A percentile compares a stretch with the other conserved stretches of the same genome.
phyloP scores from a whole-genome alignment of 805 yeast species.

The Kodamaea sagamina region DNA sequence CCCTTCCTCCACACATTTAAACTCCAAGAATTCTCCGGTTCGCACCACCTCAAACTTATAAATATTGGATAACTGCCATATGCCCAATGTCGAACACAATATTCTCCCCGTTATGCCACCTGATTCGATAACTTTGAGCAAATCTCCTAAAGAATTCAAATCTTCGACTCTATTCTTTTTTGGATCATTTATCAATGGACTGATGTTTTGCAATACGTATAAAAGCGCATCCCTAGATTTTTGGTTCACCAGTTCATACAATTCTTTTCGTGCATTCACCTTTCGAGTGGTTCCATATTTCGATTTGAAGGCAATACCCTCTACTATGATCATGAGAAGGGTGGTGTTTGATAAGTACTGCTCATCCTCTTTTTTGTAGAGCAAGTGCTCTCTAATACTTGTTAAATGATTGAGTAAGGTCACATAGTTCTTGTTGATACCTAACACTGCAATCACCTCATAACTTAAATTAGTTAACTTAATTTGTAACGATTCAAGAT shows the following conservation, averaged over 20 bases:
- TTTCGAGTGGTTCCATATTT: neutral
- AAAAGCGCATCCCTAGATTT: constrained; percentile 15
- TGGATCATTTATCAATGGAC: constrained; percentile 16
- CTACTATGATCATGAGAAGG: constrained; percentile 22
- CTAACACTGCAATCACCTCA: constrained; percentile 32
- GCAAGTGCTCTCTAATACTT: constrained; percentile 24
- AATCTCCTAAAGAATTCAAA: constrained; percentile 13
- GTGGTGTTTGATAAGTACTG: constrained; percentile 25
- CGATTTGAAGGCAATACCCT: constrained; percentile 2
- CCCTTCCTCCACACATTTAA: neutral
- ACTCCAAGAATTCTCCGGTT: neutral
- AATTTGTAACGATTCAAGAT: constrained; percentile 12
- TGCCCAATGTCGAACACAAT: constrained; percentile 35
- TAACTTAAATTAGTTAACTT: constrained; percentile 35
- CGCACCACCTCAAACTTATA: constrained; percentile 10
- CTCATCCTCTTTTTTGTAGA: constrained; percentile 6
- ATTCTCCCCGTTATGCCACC: constrained; percentile 32
- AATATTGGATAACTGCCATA: constrained; percentile 36
- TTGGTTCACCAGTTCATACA: constrained; percentile 11
- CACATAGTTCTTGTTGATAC: constrained; percentile 31
- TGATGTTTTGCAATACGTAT: constrained; percentile 17
- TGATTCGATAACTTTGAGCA: constrained; percentile 19
- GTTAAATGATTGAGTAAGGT: constrained; percentile 30
- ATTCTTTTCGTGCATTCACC: constrained; percentile 1
- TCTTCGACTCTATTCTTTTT: constrained; percentile 9